phyloP scores from a whole-genome alignment of 2,329 filamentous ascomycete genomes.

The Curvularia verruculosa region DNA sequence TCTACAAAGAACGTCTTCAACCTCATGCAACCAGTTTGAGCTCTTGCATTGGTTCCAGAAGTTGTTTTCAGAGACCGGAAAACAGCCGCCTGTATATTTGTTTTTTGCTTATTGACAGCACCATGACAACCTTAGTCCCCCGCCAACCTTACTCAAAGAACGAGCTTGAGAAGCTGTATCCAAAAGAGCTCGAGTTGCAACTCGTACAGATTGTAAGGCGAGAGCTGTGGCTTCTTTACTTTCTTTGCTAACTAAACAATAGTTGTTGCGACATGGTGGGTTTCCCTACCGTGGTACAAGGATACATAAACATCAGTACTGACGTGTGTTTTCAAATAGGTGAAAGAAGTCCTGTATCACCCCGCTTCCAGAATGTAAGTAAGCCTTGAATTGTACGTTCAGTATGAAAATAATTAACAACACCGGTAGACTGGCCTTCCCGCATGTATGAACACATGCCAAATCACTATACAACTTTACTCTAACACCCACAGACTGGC shows the following conservation, averaged over 20 bases:
- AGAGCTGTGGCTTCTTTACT: neutral
- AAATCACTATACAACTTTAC: neutral
- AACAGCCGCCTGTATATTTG: neutral
- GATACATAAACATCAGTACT: conserved; percentile 1
- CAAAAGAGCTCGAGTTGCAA: conserved; percentile 77
- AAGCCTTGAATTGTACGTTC: conserved; percentile 25
- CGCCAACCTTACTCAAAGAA: conserved; percentile 77
- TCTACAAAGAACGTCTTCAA: conserved; percentile 1
- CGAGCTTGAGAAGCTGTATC: conserved; percentile 83
- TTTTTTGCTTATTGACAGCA: neutral
- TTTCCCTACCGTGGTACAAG: neutral
- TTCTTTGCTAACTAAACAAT: conserved; percentile 10
- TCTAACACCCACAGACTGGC: conserved; percentile 68
- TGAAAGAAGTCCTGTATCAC: conserved; percentile 81
- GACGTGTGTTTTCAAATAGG: conserved; percentile 48
- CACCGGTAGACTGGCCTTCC: conserved; percentile 37
- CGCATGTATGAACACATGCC: conserved; percentile 34
- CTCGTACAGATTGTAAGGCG: conserved; percentile 78
- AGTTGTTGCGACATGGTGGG: conserved; percentile 51
- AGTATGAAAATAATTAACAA: conserved; percentile 6
- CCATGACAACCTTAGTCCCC: conserved; percentile 80
- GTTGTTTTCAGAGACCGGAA: neutral
- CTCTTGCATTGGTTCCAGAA: neutral
- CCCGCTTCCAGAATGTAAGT: conserved; percentile 80
- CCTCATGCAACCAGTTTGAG: neutral